Conservation (phyloP, 2,329 filamentous ascomycete species). For the Trichoderma afroharzianum region DNA sequence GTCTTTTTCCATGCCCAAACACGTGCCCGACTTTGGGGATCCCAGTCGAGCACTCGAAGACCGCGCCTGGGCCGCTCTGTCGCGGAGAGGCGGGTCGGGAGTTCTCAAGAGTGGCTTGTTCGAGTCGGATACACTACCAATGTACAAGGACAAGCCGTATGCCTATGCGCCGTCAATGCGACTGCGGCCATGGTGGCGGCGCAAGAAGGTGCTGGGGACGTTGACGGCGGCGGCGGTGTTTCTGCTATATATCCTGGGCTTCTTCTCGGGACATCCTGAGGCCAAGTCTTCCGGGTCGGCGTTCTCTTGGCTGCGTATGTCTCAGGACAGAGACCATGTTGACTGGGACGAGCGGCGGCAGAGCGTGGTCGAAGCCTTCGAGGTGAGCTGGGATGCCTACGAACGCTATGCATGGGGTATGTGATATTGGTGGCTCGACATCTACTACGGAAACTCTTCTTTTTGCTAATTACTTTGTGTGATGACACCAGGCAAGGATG, state of each 20-base stretch:
- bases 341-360: conserved; percentile 79
- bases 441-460: neutral
- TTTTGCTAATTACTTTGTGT: neutral
- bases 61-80: conserved; percentile 56
- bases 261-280: conserved; percentile 43
- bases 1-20: conserved; percentile 65
- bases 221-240: conserved; percentile 52
- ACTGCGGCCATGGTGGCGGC: conserved; percentile 57
- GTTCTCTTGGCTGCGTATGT: conserved; percentile 57
- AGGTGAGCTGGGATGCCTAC: conserved; percentile 89
- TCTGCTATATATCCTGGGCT: conserved; percentile 68
- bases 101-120: conserved; percentile 55
- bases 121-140: conserved; percentile 62
- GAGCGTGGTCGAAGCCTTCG: conserved; percentile 83
- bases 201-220: conserved; percentile 56
- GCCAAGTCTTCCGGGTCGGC: conserved; percentile 38
- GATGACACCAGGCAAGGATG: conserved; percentile 62
- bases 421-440: conserved; percentile 30
- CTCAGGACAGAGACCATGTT: conserved; percentile 44
- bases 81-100: conserved; percentile 35
- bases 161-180: conserved; percentile 60
- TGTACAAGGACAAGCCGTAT: conserved; percentile 99
- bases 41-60: conserved; percentile 64
- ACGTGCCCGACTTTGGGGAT: conserved; percentile 65
- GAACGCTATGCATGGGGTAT: conserved; percentile 90